These are phyloP conservation scores for Mariannaea sp. DNA, from an alignment of 2,329 filamentous ascomycete genomes.

Conservation along the genomic window DNA sequence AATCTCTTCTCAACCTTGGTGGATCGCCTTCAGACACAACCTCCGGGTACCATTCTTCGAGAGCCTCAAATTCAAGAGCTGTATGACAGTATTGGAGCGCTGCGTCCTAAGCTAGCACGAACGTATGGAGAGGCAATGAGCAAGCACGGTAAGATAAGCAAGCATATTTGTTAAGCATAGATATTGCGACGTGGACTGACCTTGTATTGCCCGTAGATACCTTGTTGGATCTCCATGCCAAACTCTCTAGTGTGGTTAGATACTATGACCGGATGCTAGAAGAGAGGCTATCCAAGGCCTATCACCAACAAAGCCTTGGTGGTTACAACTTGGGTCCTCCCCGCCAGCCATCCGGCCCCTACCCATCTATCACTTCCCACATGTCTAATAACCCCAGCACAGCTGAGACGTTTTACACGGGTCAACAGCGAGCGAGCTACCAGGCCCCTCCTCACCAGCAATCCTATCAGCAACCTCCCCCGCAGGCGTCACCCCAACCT, in stretches of 20 bases:
- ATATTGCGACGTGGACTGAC: conserved; percentile 12
- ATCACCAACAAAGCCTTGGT: conserved; percentile 76
- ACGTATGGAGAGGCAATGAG: conserved; percentile 99
- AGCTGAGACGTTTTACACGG: conserved; percentile 83
- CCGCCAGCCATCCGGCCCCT: conserved; percentile 63
- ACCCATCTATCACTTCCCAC: conserved; percentile 70
- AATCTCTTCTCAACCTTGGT: conserved; percentile 94
- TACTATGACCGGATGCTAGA: conserved; percentile 99
- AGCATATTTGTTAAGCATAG: background rate
- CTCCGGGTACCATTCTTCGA: conserved; percentile 91
- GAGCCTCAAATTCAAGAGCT: conserved; percentile 98
- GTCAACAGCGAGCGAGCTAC: conserved; percentile 59
- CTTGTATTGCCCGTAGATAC: conserved; percentile 72
- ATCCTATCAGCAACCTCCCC: conserved; percentile 40
- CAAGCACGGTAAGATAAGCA: conserved; percentile 84
- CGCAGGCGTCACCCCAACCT: conserved; percentile 39
- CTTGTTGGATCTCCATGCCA: conserved; percentile 89
- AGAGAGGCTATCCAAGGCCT: conserved; percentile 90
- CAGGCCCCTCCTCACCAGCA: conserved; percentile 54
- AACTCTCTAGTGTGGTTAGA: conserved; percentile 91
- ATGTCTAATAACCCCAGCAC: conserved; percentile 54
- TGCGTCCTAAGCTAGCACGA: conserved; percentile 89
- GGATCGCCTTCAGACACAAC: conserved; percentile 91
- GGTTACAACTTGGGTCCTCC: conserved; percentile 63
- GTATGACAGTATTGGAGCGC: conserved; percentile 93